A percentile compares a stretch with the other conserved stretches of the same genome.
Conservation (phyloP, 1,284 basidiomycete species). For the Ustilago bromivora region DNA sequence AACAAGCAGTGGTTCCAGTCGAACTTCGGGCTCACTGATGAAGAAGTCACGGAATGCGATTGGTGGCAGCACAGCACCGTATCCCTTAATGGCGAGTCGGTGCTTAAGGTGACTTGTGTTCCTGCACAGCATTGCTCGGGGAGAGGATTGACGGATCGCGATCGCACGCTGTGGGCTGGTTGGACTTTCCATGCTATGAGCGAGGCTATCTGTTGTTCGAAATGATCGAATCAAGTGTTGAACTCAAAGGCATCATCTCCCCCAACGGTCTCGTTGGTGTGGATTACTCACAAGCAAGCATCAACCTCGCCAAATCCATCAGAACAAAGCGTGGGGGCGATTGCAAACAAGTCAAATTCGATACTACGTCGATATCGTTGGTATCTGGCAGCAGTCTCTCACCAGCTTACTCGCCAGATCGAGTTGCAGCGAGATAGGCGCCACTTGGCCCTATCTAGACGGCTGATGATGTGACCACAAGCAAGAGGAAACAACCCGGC, state of each 20-base stretch:
- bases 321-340: constrained; percentile 35
- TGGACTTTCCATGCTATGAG: constrained; percentile 46
- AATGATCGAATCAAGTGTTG: constrained; percentile 70
- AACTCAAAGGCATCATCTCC: constrained; percentile 76
- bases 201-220: constrained; percentile 76
- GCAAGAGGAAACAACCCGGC: background rate
- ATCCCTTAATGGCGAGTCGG: constrained; percentile 10
- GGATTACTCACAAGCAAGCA: constrained; percentile 83
- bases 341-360: constrained; percentile 65
- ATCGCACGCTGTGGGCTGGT: constrained; percentile 60
- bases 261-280: constrained; percentile 77
- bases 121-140: constrained; percentile 61
- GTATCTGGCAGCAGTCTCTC: too few relatives aligned
- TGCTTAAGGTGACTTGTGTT: constrained; percentile 46
- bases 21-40: constrained; percentile 37
- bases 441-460: background rate
- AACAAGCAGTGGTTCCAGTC: constrained; percentile 50
- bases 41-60: constrained; percentile 56
- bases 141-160: constrained; percentile 33
- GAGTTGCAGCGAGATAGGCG: too few relatives aligned
- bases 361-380: constrained; percentile 17
- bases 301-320: constrained; percentile 71
- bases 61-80: constrained; percentile 58
- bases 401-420: too few relatives aligned
- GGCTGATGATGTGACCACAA: background rate